A percentile compares a stretch with the other conserved stretches of the same genome.
Evolutionary conservation across 345 rosid genomes (phyloP).

Genomic region (Hirschfeldia incana): DNA sequence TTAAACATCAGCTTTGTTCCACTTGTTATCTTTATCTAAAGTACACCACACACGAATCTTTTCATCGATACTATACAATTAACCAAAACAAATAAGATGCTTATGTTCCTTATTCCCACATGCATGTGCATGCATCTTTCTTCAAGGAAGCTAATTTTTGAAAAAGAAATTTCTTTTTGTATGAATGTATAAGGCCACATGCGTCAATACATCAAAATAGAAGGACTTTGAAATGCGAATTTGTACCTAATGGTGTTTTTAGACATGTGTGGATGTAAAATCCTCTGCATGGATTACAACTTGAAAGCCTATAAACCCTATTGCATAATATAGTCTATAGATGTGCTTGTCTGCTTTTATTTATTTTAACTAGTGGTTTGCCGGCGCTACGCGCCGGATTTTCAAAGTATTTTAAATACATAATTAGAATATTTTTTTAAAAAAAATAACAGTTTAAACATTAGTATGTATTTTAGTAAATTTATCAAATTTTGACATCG

Average conservation of each 20-base stretch:
- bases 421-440: too few species aligned
- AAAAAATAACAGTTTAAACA: too few species aligned
- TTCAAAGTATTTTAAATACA: too few species aligned
- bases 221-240: constrained; percentile 9
- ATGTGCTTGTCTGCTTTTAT: neutral
- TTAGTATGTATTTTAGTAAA: too few species aligned
- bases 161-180: neutral
- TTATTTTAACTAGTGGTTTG: neutral
- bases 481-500: too few species aligned
- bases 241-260: neutral
- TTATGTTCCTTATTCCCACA: constrained; percentile 27
- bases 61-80: constrained; percentile 9
- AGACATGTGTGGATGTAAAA: constrained; percentile 28
- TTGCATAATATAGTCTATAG: neutral
- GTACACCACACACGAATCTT: constrained; percentile 34
- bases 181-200: constrained; percentile 14
- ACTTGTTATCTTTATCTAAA: constrained; percentile 23
- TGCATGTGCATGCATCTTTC: constrained; percentile 15
- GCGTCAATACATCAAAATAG: constrained; percentile 4
- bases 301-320: constrained; percentile 23
- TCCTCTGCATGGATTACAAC: constrained; percentile 31
- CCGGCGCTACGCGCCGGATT: too few species aligned
- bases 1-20: constrained; percentile 38
- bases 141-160: neutral
- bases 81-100: constrained; percentile 1